Evolutionary conservation across 2,329 filamentous ascomycete species (phyloP).

Genomic region (Fonsecaea erecta): DNA sequence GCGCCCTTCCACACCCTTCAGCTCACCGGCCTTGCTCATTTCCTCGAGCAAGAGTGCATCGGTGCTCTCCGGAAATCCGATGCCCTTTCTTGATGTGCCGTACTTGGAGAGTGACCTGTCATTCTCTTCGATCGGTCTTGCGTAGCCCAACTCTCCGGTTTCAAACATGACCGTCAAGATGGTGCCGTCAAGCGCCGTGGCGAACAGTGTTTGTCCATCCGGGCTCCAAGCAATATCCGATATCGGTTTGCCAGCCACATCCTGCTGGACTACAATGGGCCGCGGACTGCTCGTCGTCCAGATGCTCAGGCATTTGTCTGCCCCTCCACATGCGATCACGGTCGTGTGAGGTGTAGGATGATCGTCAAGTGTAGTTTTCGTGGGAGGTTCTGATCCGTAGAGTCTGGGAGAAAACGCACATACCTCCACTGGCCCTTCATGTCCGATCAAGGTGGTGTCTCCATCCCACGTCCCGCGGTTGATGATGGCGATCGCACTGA

Average conservation of each 20-base stretch:
- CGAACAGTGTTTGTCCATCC: conserved; percentile 83
- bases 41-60: conserved; percentile 87
- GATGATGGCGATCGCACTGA: conserved; percentile 95
- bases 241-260: conserved; percentile 87
- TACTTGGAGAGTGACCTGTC: conserved; percentile 92
- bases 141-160: conserved; percentile 85
- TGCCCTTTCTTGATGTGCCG: conserved; percentile 81
- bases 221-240: conserved; percentile 94
- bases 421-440: conserved; percentile 95
- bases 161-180: conserved; percentile 83
- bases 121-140: conserved; percentile 83
- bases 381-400: conserved; percentile 73
- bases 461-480: conserved; percentile 91
- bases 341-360: conserved; percentile 68
- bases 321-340: conserved; percentile 93
- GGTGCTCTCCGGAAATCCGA: conserved; percentile 90
- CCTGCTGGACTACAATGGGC: conserved; percentile 86
- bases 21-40: conserved; percentile 86
- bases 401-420: conserved; percentile 94
- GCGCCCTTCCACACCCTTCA: conserved; percentile 85
- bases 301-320: conserved; percentile 93
- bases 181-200: conserved; percentile 85
- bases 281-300: conserved; percentile 97
- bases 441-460: conserved; percentile 95
- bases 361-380: conserved; percentile 53